Percentiles rank a stretch among this genome's conserved stretches.
Evolutionary conservation across 306 rosid genomes (phyloP).

Genomic region (Ammopiptanthus mongolicus): DNA sequence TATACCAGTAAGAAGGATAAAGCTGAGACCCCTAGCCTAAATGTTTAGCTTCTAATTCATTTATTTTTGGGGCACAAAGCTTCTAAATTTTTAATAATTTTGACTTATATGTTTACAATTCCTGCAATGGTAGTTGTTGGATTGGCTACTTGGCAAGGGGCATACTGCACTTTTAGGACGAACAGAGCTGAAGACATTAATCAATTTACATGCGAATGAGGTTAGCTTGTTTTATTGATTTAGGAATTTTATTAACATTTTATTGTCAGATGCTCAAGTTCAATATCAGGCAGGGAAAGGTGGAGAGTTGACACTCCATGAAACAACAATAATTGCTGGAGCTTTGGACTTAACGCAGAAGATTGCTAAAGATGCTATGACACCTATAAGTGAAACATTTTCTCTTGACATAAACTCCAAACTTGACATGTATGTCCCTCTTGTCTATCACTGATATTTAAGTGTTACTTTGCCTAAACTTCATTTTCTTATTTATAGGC

Average conservation of each 20-base stretch:
- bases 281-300: slow-evolving; percentile 37
- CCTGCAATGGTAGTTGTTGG: slow-evolving; percentile 24
- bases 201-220: slow-evolving; percentile 34
- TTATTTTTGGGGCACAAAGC: too few relatives aligned
- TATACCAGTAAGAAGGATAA: too few relatives aligned
- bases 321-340: slow-evolving; percentile 62
- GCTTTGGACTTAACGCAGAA: slow-evolving; percentile 64
- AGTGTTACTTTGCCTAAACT: background rate
- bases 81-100: too few relatives aligned
- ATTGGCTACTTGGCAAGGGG: slow-evolving; percentile 36
- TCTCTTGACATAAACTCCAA: slow-evolving; percentile 63
- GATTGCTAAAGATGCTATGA: slow-evolving; percentile 77
- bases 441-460: background rate
- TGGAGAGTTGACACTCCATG: slow-evolving; percentile 41
- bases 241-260: background rate
- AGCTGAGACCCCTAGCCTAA: too few relatives aligned
- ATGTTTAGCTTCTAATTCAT: too few relatives aligned
- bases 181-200: slow-evolving; percentile 27
- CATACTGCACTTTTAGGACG: slow-evolving; percentile 34
- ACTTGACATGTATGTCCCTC: slow-evolving; percentile 49
- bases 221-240: slow-evolving; percentile 8
- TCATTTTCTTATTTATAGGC: slow-evolving; percentile 25
- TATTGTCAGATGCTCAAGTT: background rate
- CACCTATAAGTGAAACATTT: slow-evolving; percentile 54
- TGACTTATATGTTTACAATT: background rate